phyloP scores from a whole-genome alignment of 176 grass and related monocot species.

The Avena atlantica region DNA sequence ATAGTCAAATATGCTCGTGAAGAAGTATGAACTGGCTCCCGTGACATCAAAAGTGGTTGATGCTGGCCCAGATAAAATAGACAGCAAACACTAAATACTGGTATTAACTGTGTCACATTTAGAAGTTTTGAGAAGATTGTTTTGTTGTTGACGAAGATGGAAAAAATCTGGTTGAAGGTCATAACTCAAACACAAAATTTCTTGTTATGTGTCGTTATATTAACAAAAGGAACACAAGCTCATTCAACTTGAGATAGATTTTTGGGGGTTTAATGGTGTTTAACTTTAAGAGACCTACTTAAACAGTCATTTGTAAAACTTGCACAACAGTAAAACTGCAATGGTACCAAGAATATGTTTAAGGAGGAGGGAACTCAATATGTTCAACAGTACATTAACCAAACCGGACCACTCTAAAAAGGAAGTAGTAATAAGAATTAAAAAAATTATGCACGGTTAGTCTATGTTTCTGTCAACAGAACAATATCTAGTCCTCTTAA shows the following conservation, averaged over 20 bases:
- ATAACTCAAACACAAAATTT: neutral
- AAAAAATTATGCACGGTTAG: neutral
- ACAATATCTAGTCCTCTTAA: constrained; percentile 3
- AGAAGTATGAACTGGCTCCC: constrained; percentile 24
- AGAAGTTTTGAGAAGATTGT: constrained; percentile 19
- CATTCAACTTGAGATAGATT: neutral
- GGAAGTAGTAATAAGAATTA: neutral
- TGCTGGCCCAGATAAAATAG: constrained; percentile 28
- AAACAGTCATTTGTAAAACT: constrained; percentile 15
- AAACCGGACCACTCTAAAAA: neutral
- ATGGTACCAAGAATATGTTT: neutral
- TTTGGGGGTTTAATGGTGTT: neutral
- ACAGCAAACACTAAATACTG: neutral
- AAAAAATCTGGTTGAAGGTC: neutral
- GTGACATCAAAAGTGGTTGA: neutral
- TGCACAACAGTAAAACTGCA: neutral
- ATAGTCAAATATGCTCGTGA: neutral
- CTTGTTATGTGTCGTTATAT: constrained; percentile 19
- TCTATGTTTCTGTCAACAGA: constrained; percentile 18
- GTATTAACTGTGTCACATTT: neutral
- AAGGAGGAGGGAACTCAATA: neutral
- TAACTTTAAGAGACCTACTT: neutral
- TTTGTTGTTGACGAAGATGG: neutral
- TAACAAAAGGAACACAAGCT: neutral
- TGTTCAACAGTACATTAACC: constrained; percentile 4